Evolutionary conservation across 352 stramenopile species (phyloP).

Genomic region (Blastocystis sp.): DNA sequence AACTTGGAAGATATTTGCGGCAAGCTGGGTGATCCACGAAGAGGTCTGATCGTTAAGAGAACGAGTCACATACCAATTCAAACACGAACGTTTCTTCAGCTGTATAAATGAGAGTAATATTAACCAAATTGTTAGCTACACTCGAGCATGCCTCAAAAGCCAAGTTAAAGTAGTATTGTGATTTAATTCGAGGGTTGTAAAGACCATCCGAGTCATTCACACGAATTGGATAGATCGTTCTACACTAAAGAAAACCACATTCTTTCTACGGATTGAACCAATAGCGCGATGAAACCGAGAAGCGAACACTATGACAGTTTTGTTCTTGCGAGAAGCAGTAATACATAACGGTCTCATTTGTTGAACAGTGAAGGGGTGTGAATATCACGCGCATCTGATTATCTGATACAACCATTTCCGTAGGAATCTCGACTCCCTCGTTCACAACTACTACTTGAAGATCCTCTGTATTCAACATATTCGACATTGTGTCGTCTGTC

Average conservation of each 20-base stretch:
- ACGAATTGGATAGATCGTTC: neutral
- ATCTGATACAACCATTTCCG: neutral
- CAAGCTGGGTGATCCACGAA: neutral
- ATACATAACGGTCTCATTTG: neutral
- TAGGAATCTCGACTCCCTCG: neutral
- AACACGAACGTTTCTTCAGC: neutral
- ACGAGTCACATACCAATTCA: neutral
- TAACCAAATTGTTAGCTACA: neutral
- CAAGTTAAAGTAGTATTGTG: conserved; percentile 11
- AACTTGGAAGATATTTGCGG: neutral
- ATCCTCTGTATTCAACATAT: neutral
- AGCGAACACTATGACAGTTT: neutral
- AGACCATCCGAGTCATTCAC: neutral
- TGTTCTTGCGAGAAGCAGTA: neutral
- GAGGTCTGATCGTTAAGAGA: neutral
- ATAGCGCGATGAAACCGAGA: neutral
- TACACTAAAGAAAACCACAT: neutral
- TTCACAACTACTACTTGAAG: neutral
- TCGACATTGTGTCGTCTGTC: neutral
- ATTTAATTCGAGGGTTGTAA: neutral
- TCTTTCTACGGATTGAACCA: neutral
- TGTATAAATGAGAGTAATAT: neutral
- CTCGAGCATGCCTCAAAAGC: neutral
- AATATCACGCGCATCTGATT: neutral
- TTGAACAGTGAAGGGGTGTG: neutral